These are phyloP conservation scores for Penicillium occitanis DNA, from an alignment of 2,329 filamentous ascomycete species.

Conservation along the genomic window DNA sequence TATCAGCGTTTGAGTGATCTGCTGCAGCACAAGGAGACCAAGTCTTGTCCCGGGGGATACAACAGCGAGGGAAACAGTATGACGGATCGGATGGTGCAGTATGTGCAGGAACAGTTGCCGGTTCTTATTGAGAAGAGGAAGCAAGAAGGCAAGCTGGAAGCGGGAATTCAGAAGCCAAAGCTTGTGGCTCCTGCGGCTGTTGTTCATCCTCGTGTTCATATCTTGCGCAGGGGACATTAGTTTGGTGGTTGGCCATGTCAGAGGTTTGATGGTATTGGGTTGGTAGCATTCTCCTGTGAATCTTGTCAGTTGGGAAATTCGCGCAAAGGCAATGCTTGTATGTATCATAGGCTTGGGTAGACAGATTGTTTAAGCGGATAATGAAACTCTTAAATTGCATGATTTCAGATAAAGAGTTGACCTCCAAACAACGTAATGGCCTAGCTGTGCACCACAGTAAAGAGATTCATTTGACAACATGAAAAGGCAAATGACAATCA, in stretches of 20 bases:
- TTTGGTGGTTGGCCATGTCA: neutral
- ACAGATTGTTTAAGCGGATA: neutral
- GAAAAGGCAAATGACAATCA: slow-evolving; percentile 12
- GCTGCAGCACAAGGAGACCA: slow-evolving; percentile 27
- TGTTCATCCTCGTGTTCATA: slow-evolving; percentile 5
- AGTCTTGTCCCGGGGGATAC: slow-evolving; percentile 24
- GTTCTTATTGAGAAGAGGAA: neutral
- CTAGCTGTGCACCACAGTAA: neutral
- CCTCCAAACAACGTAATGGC: neutral
- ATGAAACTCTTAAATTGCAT: neutral
- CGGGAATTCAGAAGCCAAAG: neutral
- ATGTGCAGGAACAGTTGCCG: slow-evolving; percentile 20
- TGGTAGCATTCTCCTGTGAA: neutral
- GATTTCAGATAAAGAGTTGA: neutral
- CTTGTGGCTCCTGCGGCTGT: neutral
- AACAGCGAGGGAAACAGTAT: slow-evolving; percentile 21
- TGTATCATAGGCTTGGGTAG: neutral
- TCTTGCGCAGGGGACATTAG: neutral
- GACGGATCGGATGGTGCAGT: slow-evolving; percentile 22
- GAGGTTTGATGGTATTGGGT: neutral
- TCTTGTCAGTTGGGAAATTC: neutral
- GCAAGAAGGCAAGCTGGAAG: neutral
- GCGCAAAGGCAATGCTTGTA: neutral
- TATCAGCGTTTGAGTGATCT: slow-evolving; percentile 26
- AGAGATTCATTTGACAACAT: neutral